Percentiles rank a stretch among this genome's conserved stretches.
These are phyloP conservation scores for Tarenaya hassleriana DNA, from an alignment of 345 rosid genomes.

Conservation along the genomic window DNA sequence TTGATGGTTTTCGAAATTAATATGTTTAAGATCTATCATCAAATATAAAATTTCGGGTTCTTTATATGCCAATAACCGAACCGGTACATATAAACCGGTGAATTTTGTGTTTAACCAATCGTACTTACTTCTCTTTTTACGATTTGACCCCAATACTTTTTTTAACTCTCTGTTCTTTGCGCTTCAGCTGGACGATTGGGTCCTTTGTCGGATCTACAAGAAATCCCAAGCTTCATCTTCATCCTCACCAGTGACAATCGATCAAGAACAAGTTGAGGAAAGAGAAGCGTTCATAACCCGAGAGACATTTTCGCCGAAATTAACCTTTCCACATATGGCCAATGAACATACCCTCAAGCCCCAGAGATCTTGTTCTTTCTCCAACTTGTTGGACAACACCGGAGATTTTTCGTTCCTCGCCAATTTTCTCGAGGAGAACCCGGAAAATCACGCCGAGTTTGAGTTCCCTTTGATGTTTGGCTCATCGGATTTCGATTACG, in stretches of 20 bases:
- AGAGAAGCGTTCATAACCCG: too few relatives aligned
- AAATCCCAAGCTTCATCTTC: constrained; percentile 51
- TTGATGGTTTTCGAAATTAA: not conserved
- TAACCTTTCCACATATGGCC: too few relatives aligned
- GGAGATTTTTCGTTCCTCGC: constrained; percentile 58
- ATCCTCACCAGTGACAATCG: constrained; percentile 32
- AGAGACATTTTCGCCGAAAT: constrained; percentile 30
- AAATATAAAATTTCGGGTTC: too few relatives aligned
- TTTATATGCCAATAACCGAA: too few relatives aligned
- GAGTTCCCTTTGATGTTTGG: constrained; percentile 29
- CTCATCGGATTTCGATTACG: constrained; percentile 17
- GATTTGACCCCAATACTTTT: constrained; percentile 6
- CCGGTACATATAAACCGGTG: too few relatives aligned
- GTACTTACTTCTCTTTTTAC: too few relatives aligned
- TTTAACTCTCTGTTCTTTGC: not conserved
- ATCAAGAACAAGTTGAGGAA: constrained; percentile 63
- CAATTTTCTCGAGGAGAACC: constrained; percentile 52
- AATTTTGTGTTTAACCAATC: too few relatives aligned
- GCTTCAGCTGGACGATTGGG: constrained; percentile 96
- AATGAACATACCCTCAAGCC: constrained; percentile 36
- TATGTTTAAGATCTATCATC: too few relatives aligned
- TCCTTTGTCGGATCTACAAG: constrained; percentile 92
- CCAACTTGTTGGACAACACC: constrained; percentile 70
- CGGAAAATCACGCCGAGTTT: constrained; percentile 28
- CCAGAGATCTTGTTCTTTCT: constrained; percentile 67